phyloP scores from a whole-genome alignment of 176 grass and related monocot genomes.

The Zea luxurians region DNA sequence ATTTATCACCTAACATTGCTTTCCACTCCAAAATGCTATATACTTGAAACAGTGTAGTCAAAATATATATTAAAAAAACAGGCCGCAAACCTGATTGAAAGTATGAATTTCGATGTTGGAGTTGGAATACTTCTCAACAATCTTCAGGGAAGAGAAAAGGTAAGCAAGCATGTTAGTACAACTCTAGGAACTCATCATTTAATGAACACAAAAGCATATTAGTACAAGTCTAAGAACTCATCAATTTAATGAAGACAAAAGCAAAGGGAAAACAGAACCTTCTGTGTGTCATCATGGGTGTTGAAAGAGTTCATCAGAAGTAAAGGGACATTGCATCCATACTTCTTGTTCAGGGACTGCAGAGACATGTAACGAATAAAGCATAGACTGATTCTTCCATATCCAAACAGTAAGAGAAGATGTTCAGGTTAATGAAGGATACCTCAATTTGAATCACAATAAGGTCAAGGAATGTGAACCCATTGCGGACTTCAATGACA shows the following conservation, averaged over 20 bases:
- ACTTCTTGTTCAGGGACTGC: slow-evolving; percentile 98
- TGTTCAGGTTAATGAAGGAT: slow-evolving; percentile 23
- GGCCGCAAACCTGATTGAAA: slow-evolving; percentile 73
- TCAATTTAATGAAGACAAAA: neutral
- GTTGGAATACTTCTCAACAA: slow-evolving; percentile 92
- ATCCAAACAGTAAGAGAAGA: slow-evolving; percentile 27
- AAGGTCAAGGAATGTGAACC: slow-evolving; percentile 96
- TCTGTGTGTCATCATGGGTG: slow-evolving; percentile 93
- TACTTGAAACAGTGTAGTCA: slow-evolving; percentile 13
- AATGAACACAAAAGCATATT: neutral
- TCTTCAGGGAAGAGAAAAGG: slow-evolving; percentile 51
- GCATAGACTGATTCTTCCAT: slow-evolving; percentile 1
- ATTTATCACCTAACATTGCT: slow-evolving; percentile 9
- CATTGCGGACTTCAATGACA: slow-evolving; percentile 98
- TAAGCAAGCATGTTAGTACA: slow-evolving; percentile 24
- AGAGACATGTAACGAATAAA: slow-evolving; percentile 41
- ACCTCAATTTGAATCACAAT: slow-evolving; percentile 99
- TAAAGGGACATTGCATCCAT: slow-evolving; percentile 91
- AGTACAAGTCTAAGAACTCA: slow-evolving; percentile 12
- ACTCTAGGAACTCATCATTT: neutral
- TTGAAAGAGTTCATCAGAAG: slow-evolving; percentile 99
- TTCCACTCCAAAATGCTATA: slow-evolving; percentile 15
- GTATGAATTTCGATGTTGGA: slow-evolving; percentile 96
- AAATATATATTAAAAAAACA: slow-evolving; percentile 5
- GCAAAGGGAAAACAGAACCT: slow-evolving; percentile 40